Evolutionary conservation across 2,329 filamentous ascomycete genomes (phyloP), one percentile per base, ranked within the genome.

Genomic region (Colletotrichum trifolii): DNA sequence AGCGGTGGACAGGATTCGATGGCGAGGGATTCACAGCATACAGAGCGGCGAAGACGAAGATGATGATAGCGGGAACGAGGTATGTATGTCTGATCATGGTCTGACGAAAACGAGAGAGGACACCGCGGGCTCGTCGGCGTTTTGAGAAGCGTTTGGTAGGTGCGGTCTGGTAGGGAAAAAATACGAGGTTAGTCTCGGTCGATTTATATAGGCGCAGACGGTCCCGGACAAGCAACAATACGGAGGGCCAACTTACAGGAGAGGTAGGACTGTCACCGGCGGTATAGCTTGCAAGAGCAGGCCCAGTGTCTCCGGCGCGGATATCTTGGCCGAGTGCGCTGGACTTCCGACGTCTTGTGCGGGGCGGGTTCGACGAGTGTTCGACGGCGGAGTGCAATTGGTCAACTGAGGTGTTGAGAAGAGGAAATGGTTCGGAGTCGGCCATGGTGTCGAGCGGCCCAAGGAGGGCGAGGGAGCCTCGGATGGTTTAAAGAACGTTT

Each of bases 1-100:
- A 94, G 78, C 84, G 85, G 79, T 92, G 85, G 69, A 97, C 77
- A 11, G 91, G 91, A 77, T 97, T 97, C 63, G 90, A 88, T 67
- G 89, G 83, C 71, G 86, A 88, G 6, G 94, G 95, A 75, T 94
- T 91, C 73, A 92, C 75, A 69, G 88, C 87, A 79, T 95, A 97
- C 67, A 88, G 83, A 54, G 83, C 78, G 65, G 92, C 79, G 73
- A 94, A 83, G 73, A 89, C 72, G 64, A 84, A 67, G 63, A 93
- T 78, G 64, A 96, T 79, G 69, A 91, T 76, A 64, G 96, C 85
- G 33, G 95, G 94, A 39, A 88, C 75, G 64, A 84, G 79, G 77
- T 83, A 90, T 50, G 87, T 89, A 76, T 88, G 86, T 76, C 87
- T 89, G 71, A 86, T 70, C 74, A 85, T 83, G 74, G 79, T 82